Percentiles rank a stretch among this genome's conserved stretches.
phyloP scores from a whole-genome alignment of 345 rosid species.

The Eucalyptus lansdowneana region DNA sequence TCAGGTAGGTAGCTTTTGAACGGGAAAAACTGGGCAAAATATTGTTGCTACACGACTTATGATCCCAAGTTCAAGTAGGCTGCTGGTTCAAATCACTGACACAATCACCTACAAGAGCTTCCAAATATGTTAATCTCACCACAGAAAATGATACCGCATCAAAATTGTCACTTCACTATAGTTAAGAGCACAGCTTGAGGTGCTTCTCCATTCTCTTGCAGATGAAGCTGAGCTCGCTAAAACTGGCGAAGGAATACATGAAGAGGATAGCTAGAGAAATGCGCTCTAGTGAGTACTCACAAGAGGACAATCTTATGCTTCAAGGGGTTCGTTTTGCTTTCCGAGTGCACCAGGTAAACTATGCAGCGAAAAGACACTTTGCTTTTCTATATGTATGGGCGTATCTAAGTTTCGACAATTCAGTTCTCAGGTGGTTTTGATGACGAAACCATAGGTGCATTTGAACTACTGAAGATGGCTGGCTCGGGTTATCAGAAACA shows the following conservation, averaged over 20 bases:
- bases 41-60: background rate
- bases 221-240: conserved; percentile 65
- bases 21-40: background rate
- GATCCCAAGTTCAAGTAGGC: background rate
- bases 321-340: conserved; percentile 80
- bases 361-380: background rate
- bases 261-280: conserved; percentile 46
- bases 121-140: background rate
- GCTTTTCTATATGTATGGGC: background rate
- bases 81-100: background rate
- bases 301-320: conserved; percentile 41
- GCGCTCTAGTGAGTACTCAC: conserved; percentile 6
- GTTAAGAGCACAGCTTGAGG: background rate
- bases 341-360: conserved; percentile 70
- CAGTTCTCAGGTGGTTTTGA: conserved; percentile 86
- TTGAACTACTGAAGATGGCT: conserved; percentile 57
- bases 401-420: background rate
- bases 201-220: conserved; percentile 10
- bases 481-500: background rate
- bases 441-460: conserved; percentile 34
- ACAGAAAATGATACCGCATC: background rate
- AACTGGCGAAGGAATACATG: conserved; percentile 61
- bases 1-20: conserved; percentile 40
- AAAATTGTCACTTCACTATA: background rate
- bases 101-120: background rate